phyloP scores from a whole-genome alignment of 345 rosid genomes.

The Populus tremula region DNA sequence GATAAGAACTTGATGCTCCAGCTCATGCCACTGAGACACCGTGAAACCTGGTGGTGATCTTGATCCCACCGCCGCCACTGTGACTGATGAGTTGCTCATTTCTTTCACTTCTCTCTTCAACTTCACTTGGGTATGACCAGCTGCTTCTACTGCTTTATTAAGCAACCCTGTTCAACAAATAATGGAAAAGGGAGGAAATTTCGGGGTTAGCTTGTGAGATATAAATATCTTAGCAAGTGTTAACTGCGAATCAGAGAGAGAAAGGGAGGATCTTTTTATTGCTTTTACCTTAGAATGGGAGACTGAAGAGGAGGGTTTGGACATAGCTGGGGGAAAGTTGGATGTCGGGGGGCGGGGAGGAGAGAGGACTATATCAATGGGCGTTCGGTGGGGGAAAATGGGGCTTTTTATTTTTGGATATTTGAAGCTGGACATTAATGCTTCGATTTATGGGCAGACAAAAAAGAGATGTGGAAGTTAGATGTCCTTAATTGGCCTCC shows the following conservation, averaged over 20 bases:
- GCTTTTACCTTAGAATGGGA: neutral
- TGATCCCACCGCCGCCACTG: conserved; percentile 3
- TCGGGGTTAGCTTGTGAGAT: neutral
- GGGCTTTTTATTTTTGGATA: neutral
- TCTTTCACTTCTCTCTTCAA: neutral
- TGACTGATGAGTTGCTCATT: conserved; percentile 1
- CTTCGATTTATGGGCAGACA: neutral
- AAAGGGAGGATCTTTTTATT: neutral
- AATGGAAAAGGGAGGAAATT: neutral
- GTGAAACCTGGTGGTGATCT: conserved; percentile 32
- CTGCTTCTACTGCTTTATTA: neutral
- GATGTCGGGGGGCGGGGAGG: neutral
- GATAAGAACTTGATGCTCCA: conserved; percentile 86
- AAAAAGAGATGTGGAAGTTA: neutral
- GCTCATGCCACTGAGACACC: conserved; percentile 72
- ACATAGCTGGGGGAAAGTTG: neutral
- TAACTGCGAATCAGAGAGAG: neutral
- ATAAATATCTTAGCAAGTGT: neutral
- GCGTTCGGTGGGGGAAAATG: neutral
- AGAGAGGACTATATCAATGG: neutral
- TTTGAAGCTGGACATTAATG: neutral
- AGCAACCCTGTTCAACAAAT: neutral
- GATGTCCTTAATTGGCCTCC: too few relatives aligned
- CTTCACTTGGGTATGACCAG: neutral
- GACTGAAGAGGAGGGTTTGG: neutral